Evolutionary conservation across 2,329 filamentous ascomycete genomes (phyloP).

Genomic region (Pseudogymnoascus sp.): DNA sequence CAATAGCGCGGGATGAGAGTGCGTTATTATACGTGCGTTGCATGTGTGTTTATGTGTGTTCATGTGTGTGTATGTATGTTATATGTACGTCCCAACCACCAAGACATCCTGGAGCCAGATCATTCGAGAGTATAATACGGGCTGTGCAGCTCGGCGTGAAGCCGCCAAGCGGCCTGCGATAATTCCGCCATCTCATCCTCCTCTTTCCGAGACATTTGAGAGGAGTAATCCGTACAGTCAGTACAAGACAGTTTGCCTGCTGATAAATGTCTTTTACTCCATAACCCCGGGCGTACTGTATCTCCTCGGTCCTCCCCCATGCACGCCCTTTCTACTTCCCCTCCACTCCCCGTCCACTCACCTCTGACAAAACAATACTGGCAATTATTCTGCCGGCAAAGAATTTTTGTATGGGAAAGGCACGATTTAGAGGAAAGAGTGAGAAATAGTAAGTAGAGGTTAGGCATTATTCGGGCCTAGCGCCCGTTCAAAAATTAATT

Average conservation of each 20-base stretch:
- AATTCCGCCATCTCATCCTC: neutral
- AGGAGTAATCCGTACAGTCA: too few relatives aligned
- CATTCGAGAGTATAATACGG: neutral
- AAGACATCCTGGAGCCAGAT: neutral
- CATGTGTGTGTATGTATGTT: neutral
- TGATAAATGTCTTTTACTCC: neutral
- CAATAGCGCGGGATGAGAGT: neutral
- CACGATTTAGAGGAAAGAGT: too few relatives aligned
- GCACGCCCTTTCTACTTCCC: neutral
- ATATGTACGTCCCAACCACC: neutral
- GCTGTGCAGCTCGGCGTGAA: neutral
- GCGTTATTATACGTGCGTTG: neutral
- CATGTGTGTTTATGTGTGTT: neutral
- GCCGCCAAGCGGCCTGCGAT: neutral
- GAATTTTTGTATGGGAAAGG: neutral
- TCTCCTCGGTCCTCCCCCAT: neutral
- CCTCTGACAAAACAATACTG: neutral
- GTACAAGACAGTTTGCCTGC: neutral
- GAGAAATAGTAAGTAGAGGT: neutral
- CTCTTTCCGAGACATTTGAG: neutral
- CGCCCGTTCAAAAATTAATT: conserved; percentile 3
- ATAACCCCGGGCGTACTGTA: neutral
- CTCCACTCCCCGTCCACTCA: too few relatives aligned
- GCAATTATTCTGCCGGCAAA: neutral
- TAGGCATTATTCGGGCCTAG: neutral